Conservation (phyloP, 2,329 filamentous ascomycete species). For the Calonectria multiphialidica region DNA sequence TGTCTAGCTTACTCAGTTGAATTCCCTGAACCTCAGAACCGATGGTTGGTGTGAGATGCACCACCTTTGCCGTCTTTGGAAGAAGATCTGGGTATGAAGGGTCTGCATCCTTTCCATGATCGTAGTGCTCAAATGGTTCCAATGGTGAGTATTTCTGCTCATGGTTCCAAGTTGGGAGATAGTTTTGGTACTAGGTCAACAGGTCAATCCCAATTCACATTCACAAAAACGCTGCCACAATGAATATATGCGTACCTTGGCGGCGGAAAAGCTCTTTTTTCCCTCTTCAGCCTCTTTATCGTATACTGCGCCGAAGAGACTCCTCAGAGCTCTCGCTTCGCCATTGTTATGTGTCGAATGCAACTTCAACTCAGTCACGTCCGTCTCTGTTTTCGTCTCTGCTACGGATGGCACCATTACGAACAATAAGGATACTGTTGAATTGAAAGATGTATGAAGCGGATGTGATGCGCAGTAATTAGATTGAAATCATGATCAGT, state of each 20-base stretch:
- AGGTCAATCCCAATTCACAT: background rate
- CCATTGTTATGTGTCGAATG: background rate
- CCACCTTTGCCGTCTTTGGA: slow-evolving; percentile 16
- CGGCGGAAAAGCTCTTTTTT: background rate
- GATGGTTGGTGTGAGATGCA: slow-evolving; percentile 43
- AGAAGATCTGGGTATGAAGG: slow-evolving; percentile 46
- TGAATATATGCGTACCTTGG: background rate
- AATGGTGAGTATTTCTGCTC: background rate
- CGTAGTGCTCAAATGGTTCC: slow-evolving; percentile 9
- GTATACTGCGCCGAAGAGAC: background rate
- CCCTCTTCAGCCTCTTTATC: background rate
- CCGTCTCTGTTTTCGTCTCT: background rate
- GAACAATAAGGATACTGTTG: background rate
- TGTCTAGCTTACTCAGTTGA: slow-evolving; percentile 53
- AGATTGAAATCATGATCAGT: background rate
- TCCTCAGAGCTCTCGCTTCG: background rate
- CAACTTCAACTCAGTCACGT: background rate
- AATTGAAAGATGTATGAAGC: no score
- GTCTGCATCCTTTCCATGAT: slow-evolving; percentile 47
- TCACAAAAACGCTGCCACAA: no score
- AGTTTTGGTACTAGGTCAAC: background rate
- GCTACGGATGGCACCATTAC: background rate
- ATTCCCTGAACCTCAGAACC: slow-evolving; percentile 56
- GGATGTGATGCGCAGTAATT: background rate
- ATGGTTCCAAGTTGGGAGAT: background rate